phyloP scores from a whole-genome alignment of 202 grass and related monocot species.

The Carex arenaria region DNA sequence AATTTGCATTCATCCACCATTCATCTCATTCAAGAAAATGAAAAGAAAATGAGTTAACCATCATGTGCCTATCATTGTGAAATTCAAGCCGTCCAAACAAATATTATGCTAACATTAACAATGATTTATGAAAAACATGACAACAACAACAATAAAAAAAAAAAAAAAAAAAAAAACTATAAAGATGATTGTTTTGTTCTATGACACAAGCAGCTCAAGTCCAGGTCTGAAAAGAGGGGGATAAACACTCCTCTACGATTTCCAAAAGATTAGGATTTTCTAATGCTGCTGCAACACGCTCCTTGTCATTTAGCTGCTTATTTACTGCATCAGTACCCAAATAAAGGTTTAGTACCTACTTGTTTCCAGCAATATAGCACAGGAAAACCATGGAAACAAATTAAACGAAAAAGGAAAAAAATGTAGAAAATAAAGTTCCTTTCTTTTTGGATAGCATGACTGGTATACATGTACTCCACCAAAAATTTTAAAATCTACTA shows the following conservation, averaged over 20 bases:
- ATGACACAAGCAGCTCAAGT: constrained; percentile 6
- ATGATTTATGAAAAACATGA: background rate
- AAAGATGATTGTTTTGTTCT: background rate
- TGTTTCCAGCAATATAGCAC: background rate
- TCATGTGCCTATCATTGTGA: background rate
- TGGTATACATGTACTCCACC: background rate
- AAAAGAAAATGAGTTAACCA: background rate
- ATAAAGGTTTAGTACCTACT: background rate
- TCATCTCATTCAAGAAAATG: background rate
- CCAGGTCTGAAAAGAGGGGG: constrained; percentile 57
- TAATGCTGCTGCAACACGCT: constrained; percentile 84
- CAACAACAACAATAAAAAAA: background rate
- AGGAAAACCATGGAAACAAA: background rate
- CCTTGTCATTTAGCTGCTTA: constrained; percentile 94
- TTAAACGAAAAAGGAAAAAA: background rate
- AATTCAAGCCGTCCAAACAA: background rate
- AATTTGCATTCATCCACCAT: background rate
- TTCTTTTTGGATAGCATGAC: background rate
- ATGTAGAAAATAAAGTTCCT: background rate
- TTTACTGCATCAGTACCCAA: constrained; percentile 50
- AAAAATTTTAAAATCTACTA: background rate
- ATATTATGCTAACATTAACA: background rate
- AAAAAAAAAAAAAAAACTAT: background rate
- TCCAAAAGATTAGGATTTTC: constrained; percentile 75
- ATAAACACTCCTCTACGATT: constrained; percentile 72